Evolutionary conservation across 306 rosid species (phyloP), one percentile per base, ranked within the genome.

Genomic region (Mimosa pudica): DNA sequence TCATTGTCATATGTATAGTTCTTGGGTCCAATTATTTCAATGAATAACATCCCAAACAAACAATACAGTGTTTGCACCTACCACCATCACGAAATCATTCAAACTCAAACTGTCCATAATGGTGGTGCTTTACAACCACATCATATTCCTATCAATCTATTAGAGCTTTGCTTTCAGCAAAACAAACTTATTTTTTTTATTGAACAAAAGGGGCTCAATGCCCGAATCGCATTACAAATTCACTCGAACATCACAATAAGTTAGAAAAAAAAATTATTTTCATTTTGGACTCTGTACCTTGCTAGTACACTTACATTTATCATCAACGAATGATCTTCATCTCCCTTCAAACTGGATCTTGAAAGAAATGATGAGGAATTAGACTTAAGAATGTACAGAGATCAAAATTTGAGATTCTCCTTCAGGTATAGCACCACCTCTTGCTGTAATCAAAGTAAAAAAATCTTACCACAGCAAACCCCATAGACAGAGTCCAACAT

Each of bases 381-480:
- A 18, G 44, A 1, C 12, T 7, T 20, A 0, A 20, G 18, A 9
- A 51, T 77, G 65, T 75, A 71, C 49, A 49, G 62, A 30, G 8
- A 10, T 90, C 88, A 94, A 82, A 94, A 94, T 85, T 87, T 94
- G 89, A 89, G 71, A 77, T 89, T 94, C 6, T 77, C 79, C 88
- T 92, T 91, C 89, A 91, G 67, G 90, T 86, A 87, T n/a, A 87
- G 11, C 77, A 94, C 97, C 81, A 89, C 69, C 85, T 89, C 92
- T 89, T 94, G 97, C 98, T 94, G 93, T 48, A 17, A n/a, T 4
- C 58, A 67, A 32, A 71, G 36, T n/a, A 20, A 42, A 20, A 42
- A 48, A 12, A 32, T 13, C 70, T 30, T 74, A 57, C 57, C 52
- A 71, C 46, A 74, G 76, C 10, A 47, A 73, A 74, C 60, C 6